These are phyloP conservation scores for Penicillium paneum DNA, from an alignment of 2,329 filamentous ascomycete genomes.

Conservation along the genomic window DNA sequence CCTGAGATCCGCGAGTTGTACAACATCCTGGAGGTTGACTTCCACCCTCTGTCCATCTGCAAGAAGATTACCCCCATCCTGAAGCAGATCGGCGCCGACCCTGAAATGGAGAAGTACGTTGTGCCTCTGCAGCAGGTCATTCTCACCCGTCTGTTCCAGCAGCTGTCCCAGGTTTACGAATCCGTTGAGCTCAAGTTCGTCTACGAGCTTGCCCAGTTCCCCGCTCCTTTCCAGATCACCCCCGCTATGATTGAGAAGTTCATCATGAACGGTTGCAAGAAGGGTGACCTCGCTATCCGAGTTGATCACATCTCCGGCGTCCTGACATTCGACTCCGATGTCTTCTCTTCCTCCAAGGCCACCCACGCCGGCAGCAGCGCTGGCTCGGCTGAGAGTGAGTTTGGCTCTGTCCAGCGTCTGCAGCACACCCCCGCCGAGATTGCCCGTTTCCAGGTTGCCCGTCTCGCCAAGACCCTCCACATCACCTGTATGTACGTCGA, in stretches of 20 bases:
- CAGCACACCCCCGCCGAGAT: slow-evolving; percentile 98
- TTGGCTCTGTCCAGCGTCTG: slow-evolving; percentile 82
- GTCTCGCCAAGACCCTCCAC: slow-evolving; percentile 85
- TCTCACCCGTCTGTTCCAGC: slow-evolving; percentile 95
- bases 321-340: slow-evolving; percentile 94
- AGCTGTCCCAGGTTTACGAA: slow-evolving; percentile 97
- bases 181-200: slow-evolving; percentile 94
- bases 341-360: slow-evolving; percentile 95
- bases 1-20: slow-evolving; percentile 96
- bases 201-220: slow-evolving; percentile 89
- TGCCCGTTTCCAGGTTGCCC: slow-evolving; percentile 88
- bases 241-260: slow-evolving; percentile 96
- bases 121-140: slow-evolving; percentile 96
- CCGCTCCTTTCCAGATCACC: slow-evolving; percentile 90
- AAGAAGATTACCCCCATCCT: slow-evolving; percentile 98
- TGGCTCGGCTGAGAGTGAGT: slow-evolving; percentile 83
- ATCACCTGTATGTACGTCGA: slow-evolving; percentile 96
- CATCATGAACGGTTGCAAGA: slow-evolving; percentile 99
- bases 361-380: slow-evolving; percentile 77
- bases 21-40: slow-evolving; percentile 98
- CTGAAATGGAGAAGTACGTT: slow-evolving; percentile 97
- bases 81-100: slow-evolving; percentile 84
- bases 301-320: slow-evolving; percentile 94
- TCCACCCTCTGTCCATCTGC: slow-evolving; percentile 97
- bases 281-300: slow-evolving; percentile 93